Base-by-base conservation (phyloP, 2,329 filamentous ascomycete species). In the Clarireedia monteithiana region DNA sequence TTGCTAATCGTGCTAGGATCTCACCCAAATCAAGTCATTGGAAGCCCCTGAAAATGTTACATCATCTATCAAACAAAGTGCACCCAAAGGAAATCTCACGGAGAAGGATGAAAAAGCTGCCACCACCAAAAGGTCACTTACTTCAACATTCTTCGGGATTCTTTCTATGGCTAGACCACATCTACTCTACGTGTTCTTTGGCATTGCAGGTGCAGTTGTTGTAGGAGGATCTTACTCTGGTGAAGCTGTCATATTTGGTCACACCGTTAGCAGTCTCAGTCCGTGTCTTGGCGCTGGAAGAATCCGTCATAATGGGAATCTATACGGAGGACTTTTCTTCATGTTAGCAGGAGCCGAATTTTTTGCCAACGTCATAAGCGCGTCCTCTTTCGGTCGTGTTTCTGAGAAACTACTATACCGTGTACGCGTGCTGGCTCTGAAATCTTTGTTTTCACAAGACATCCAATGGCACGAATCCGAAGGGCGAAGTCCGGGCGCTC, bases 391-490 rank as follows among this genome's bases (percentile, higher is more conserved):
- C 58, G 81, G 81, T 2, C 73, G 74, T 55, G 74, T 82, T 0
- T 79, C 84, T 1, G 85, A 89, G 66, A 83, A 84, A 59, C 71
- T 86, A 0, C 72, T 88, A 1, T 86, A 83, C 69, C 78, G 75
- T 40, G 78, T 88, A 83, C 82, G 0, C 81, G 39, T 51, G 14
- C 24, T 51, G 38, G 36, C 26, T 17, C 38, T 88, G 67, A 77
- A 81, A 2, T 82, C 84, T 0, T 69, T 88, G 1, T 78, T 87
- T 48, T 75, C 82, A 58, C 84, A 88, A 67, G 81, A 83, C 58
- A 70, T 87, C 36, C 77, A 85, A 57, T 89, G 85, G 86, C 86
- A 90, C 63, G 81, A 89, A 67, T 84, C 84, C 0, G 76, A 81
- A 26, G 77, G 76, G 6, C 78, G 85, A 20, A 84, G 77, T 1